Base-by-base conservation (phyloP, 805 yeast species). In the Ascoidea asiatica region DNA sequence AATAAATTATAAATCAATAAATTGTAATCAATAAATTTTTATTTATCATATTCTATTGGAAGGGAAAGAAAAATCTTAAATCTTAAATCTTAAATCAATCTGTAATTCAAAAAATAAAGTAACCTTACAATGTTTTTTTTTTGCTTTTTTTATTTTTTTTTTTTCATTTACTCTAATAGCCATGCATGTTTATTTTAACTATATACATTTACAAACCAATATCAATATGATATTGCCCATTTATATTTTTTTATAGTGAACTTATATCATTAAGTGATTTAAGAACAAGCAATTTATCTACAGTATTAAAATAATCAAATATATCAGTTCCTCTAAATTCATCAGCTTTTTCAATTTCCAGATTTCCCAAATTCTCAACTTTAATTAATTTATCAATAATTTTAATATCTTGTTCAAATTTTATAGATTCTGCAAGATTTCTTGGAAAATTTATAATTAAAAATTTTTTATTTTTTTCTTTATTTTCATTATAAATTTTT, bases 321-420 rank as follows among this genome's bases (percentile, higher is more conserved):
- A 48, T 42, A 8, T 46, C 46, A 17, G 19, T 23, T 17, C 35
- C 35, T 4, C 19, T 23, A n/a, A 19, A 38, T n/a, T n/a, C n/a
- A n/a, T n/a, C n/a, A n/a, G n/a, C n/a, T n/a, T n/a, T n/a, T n/a
- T n/a, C n/a, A n/a, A n/a, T n/a, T n/a, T 17, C 8, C 42, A 5
- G 21, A 5, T 22, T 35, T 5, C 39, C 22, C 5, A 18, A 17
- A 37, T 37, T 35, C 22, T 44, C 23, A 15, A 39, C 36, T 8
- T 18, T 22, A 6, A 49, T 22, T 19, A 49, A 35, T 29, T 41
- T 38, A 8, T 44, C 29, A 22, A 45, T 48, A 11, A 45, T 44
- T 5, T 41, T 40, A 18, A 49, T 38, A 22, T 47, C 47, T 19
- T 47, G 46, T 22, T 49, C 52, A 38, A 49, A 49, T 38, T 49